phyloP scores from a whole-genome alignment of 208 protist genomes.

The Leishmania guyanensis region DNA sequence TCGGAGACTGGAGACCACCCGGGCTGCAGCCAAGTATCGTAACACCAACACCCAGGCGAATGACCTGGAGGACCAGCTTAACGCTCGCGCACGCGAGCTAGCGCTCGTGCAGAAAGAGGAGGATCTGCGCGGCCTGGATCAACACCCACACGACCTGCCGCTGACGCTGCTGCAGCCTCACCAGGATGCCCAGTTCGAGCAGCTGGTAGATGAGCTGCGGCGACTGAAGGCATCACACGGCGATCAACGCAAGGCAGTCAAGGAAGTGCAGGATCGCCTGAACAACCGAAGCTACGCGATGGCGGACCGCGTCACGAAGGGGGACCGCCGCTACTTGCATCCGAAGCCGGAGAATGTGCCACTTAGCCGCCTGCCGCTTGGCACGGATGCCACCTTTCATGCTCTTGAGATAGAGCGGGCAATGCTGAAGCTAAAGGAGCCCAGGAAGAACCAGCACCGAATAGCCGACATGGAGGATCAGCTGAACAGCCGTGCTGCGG shows the following conservation, averaged over 20 bases:
- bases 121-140: slow-evolving; percentile 52
- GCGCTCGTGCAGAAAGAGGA: slow-evolving; percentile 57
- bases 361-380: slow-evolving; percentile 55
- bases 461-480: slow-evolving; percentile 59
- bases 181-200: slow-evolving; percentile 55
- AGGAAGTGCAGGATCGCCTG: slow-evolving; percentile 55
- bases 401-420: slow-evolving; percentile 64
- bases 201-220: slow-evolving; percentile 62
- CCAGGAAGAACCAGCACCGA: slow-evolving; percentile 49
- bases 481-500: slow-evolving; percentile 50
- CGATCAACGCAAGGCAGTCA: slow-evolving; percentile 21
- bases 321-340: slow-evolving; percentile 68
- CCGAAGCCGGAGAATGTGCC: slow-evolving; percentile 57
- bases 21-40: slow-evolving; percentile 56
- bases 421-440: slow-evolving; percentile 56
- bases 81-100: slow-evolving; percentile 63
- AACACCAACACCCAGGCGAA: slow-evolving; percentile 39
- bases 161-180: slow-evolving; percentile 55
- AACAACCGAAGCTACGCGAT: slow-evolving; percentile 66
- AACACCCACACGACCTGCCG: slow-evolving; percentile 49
- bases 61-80: slow-evolving; percentile 72
- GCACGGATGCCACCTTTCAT: slow-evolving; percentile 55
- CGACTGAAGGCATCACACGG: slow-evolving; percentile 36
- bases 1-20: slow-evolving; percentile 61
- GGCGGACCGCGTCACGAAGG: slow-evolving; percentile 53